Percentiles rank a stretch among this genome's conserved stretches.
These are phyloP conservation scores for Diutina catenulata DNA, from an alignment of 1,139 yeast species.

Conservation along the genomic window DNA sequence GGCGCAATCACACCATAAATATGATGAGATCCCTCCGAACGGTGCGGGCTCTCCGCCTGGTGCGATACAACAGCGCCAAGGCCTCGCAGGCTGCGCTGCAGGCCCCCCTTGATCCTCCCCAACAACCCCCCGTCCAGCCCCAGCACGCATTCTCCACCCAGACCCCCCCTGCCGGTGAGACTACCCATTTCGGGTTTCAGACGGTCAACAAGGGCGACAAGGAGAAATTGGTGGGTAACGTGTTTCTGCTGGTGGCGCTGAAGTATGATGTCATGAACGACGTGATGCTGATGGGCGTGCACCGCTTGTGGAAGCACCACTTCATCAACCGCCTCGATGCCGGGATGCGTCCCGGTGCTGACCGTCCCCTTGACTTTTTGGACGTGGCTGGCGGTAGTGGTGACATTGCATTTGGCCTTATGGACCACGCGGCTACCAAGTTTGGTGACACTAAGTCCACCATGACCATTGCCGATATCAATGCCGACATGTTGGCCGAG, in stretches of 20 bases:
- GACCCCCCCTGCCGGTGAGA: conserved; percentile 14
- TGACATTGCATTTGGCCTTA: conserved; percentile 89
- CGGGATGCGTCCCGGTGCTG: conserved; percentile 81
- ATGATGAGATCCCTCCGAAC: no score
- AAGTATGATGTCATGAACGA: conserved; percentile 96
- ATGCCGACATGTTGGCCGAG: conserved; percentile 89
- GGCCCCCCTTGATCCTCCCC: not conserved
- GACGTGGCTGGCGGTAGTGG: conserved; percentile 99
- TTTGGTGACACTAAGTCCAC: conserved; percentile 66
- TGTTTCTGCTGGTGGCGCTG: conserved; percentile 89
- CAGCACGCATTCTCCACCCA: no score
- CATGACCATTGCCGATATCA: conserved; percentile 91
- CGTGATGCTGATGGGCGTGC: conserved; percentile 93
- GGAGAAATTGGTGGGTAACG: conserved; percentile 79
- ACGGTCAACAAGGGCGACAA: conserved; percentile 75
- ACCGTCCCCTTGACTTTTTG: conserved; percentile 67
- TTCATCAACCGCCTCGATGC: conserved; percentile 83
- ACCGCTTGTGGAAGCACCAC: conserved; percentile 89
- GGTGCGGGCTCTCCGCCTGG: no score
- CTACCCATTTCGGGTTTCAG: conserved; percentile 90
- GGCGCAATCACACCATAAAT: no score
- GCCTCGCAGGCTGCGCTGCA: not conserved
- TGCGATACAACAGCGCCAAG: no score
- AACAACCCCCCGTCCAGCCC: not conserved
- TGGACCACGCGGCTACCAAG: conserved; percentile 77